Evolutionary conservation across 768 basidiomycete species (phyloP), one percentile per base, ranked within the genome.

Genomic region (Boletus rubescentipes): DNA sequence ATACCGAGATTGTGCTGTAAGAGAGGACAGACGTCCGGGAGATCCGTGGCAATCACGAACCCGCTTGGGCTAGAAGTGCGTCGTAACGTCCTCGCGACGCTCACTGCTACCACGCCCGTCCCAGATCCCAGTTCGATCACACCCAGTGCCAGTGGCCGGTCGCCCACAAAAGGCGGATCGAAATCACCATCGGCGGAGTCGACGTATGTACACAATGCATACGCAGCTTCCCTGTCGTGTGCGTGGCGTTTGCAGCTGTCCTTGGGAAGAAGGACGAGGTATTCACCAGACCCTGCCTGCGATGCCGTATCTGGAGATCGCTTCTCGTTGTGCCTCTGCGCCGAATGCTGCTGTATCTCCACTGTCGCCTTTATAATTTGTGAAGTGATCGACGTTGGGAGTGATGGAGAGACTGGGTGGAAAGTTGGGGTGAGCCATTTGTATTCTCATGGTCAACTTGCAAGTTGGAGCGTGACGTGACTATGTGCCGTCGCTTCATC

Each of bases 121-220:
- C 93, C 91, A 11, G 91, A 87, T 11, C 92, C 93, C 5, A 94
- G 78, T 70, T 95, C 92, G 47, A 96, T 66, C 14, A 85, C 72
- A 1, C 75, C 73, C 16, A 65, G 67, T 54, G 48, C 73, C 16
- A 65, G 67, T 54, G 48, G 46, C 39, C 9, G 18, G 20, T 66
- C 59, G 4, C 53, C 41, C 50, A 75, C 58, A 56, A 86, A 74
- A 0, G 79, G 78, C 2, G 84, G 85, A 48, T 89, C 81, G 60
- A 84, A 89, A 35, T 77, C 68, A 47, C 11, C n/a, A 8, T 48
- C 30, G 21, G 63, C 68, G 45, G 72, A 70, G 35, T 70, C 68
- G 18, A 90, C 69, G 65, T 91, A 93, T 30, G 70, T 60, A 40
- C 73, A 75, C 55, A 91, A 68, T 7, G 77, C 70, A 64, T 86